Evolutionary conservation across 2,329 filamentous ascomycete genomes (phyloP), one percentile per base, ranked within the genome.

Genomic region (Aspergillus brunneoviolaceus): DNA sequence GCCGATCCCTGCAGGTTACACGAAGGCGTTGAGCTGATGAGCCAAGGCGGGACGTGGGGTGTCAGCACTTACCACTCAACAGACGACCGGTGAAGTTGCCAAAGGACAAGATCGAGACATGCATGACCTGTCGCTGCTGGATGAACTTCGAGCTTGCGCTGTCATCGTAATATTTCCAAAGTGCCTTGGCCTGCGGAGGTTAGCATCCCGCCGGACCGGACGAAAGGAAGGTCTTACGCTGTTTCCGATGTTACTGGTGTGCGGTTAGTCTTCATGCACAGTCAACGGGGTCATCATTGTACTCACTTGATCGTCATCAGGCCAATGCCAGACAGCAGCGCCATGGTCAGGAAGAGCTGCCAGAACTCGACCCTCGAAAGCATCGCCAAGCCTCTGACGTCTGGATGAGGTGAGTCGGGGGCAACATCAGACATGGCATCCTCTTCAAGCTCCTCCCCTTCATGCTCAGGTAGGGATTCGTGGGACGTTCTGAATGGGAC

Each of bases 291-390:
- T 16, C 33, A 19, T 33, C 19, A 21, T 45, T 31, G 33, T 47
- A 63, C 59, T 11, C 67, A 96, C 92, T 99, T 99, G 78, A 99
- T 99, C 0, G 94, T 98, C 95, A 99, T 99, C 65, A 99, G 80
- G 11, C 95, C 95, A 68, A 97, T 90, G 55, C 95, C 95, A 5
- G 92, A 92, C 63, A 98, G 81, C n/a, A 97, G 85, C 45, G 89
- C 92, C 84, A 99, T 91, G 66, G 96, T 87, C 59, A 85, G 76
- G 75, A 96, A 98, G 29, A 96, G 79, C 70, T 96, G 90, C 92
- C 93, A 98, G 76, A 98, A 99, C 65, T 96, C 89, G 51, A 87
- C 70, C 62, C 84, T 87, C 56, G 81, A 81, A 33, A 96, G 78
- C 72, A 99, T 82, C 16, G 84, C 83, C 71, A 92, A 81, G 65